Evolutionary conservation across 1,139 yeast species (phyloP).

Genomic region (Candida mesenterica): DNA sequence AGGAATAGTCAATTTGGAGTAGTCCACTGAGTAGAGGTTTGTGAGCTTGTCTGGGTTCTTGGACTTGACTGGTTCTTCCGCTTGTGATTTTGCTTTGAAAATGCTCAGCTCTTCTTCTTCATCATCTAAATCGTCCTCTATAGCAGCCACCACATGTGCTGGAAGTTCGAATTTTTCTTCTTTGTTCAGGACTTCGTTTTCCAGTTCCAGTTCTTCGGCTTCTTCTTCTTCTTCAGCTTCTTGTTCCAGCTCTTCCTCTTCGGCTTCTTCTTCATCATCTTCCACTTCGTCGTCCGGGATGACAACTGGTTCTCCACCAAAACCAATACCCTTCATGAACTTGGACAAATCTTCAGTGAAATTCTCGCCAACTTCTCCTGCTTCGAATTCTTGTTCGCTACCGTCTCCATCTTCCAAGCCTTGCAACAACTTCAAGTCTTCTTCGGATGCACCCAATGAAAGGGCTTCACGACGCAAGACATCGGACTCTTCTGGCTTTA

Average conservation of each 20-base stretch:
- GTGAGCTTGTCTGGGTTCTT: slow-evolving; percentile 41
- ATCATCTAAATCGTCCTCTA: slow-evolving; percentile 12
- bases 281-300: slow-evolving; percentile 24
- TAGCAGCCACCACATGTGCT: slow-evolving; percentile 17
- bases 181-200: slow-evolving; percentile 22
- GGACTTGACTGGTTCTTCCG: slow-evolving; percentile 16
- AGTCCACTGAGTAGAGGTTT: slow-evolving; percentile 52
- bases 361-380: slow-evolving; percentile 38
- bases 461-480: slow-evolving; percentile 66
- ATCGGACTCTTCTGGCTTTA: slow-evolving; percentile 24
- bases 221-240: slow-evolving; percentile 29
- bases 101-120: slow-evolving; percentile 2
- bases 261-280: slow-evolving; percentile 19
- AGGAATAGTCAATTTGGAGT: slow-evolving; percentile 58
- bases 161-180: slow-evolving; percentile 17
- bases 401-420: slow-evolving; percentile 55
- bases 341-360: slow-evolving; percentile 58
- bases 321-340: slow-evolving; percentile 70
- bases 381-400: slow-evolving; percentile 57
- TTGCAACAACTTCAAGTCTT: slow-evolving; percentile 54
- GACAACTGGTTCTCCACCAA: slow-evolving; percentile 42
- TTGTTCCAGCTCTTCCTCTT: slow-evolving; percentile 20
- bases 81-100: too few species aligned
- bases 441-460: slow-evolving; percentile 66
- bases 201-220: slow-evolving; percentile 25